Evolutionary conservation across 768 basidiomycete species (phyloP).

Genomic region (Rhizopogon vinicolor): DNA sequence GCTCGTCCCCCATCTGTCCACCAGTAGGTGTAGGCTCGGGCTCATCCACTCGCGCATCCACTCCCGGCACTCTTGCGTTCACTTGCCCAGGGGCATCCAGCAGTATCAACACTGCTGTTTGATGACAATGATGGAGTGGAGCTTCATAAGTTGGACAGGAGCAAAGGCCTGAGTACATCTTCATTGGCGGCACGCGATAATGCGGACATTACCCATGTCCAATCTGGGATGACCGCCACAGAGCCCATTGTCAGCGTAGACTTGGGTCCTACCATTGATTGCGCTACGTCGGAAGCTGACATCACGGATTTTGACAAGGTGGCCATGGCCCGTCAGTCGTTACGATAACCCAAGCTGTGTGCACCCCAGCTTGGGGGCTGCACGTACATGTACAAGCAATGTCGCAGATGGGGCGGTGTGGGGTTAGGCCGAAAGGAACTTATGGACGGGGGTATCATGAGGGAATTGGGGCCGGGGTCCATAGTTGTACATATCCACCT

Average conservation of each 20-base stretch:
- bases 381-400: neutral
- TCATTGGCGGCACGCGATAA: neutral
- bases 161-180: neutral
- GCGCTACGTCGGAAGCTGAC: neutral
- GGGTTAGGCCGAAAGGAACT: too few species aligned
- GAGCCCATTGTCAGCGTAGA: neutral
- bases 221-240: neutral
- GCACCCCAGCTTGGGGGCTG: neutral
- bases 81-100: neutral
- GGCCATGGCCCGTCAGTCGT: neutral
- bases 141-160: neutral
- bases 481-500: too few species aligned
- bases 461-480: too few species aligned
- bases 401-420: too few species aligned
- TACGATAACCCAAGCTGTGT: slow-evolving; percentile 13
- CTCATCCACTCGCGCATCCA: too few species aligned
- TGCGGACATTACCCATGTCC: neutral
- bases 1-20: neutral
- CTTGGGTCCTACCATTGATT: too few species aligned
- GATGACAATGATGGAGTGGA: neutral
- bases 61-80: neutral
- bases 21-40: neutral
- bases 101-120: neutral
- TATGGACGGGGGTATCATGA: too few species aligned
- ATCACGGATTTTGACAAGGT: neutral